Evolutionary conservation across 148 eudicot genomes (phyloP), one percentile per base, ranked within the genome.

Genomic region (Chenopodium formosanum): DNA sequence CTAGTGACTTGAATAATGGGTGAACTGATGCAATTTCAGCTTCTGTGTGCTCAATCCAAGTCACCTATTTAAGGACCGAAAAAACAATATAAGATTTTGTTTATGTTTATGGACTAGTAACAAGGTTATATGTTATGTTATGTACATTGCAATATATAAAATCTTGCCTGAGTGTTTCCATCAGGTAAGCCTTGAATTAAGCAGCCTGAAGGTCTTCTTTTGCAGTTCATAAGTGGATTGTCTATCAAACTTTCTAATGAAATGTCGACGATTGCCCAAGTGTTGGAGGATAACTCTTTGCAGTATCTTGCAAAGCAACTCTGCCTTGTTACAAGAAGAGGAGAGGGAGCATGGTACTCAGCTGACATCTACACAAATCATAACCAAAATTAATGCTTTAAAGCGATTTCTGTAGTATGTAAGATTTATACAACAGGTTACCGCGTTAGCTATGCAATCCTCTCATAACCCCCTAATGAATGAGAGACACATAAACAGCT

Each of bases 121-220:
- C 77, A 27, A 62, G 66, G n/a, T 20, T 62, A 62, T 3, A 17
- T 1, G 46, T 56, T 60, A 32, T 34, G 16, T 20, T 22, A 14
- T 11, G 22, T 17, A 56, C 62, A 14, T 56, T 56, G 47, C 52
- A 22, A 29, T 14, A 31, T 22, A 27, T 63, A 31, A 62, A 82
- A 84, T 79, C 74, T 78, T 62, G 65, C 87, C 82, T 85, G 78
- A 73, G 90, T 85, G 79, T 80, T 78, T 70, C 92, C 90, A 80
- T 88, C 79, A 50, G 70, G 78, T 62, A 87, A 78, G 60, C 83
- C 88, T 86, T 90, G 88, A 69, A 92, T 84, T 29, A 92, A 56
- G 81, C 92, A 90, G 1, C 95, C 95, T n/a, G 95, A 92, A 50
- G 95, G 89, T 70, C 83, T 87, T 66, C 90, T 88, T 63, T 77